Evolutionary conservation across 164 flowering plant species (phyloP).

Genomic region (Magnolia changhungtana): DNA sequence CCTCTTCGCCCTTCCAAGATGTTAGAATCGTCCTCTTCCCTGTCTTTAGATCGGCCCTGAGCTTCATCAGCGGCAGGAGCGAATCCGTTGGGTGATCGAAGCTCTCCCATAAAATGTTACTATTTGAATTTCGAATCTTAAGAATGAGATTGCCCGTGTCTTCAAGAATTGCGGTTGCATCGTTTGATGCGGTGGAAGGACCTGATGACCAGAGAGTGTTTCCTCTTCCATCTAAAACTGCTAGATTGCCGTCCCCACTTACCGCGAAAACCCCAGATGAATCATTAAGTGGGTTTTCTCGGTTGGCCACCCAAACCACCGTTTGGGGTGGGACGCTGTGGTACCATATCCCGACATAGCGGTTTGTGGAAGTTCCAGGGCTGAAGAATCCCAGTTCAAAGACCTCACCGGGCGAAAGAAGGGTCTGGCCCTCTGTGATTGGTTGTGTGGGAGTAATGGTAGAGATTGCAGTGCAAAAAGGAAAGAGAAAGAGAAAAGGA

Average conservation of each 20-base stretch:
- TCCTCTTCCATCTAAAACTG: neutral
- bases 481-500: neutral
- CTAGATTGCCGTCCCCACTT: constrained; percentile 4
- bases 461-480: neutral
- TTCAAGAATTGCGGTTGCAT: neutral
- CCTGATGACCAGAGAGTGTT: constrained; percentile 2
- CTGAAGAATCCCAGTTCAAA: neutral
- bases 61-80: constrained; percentile 4
- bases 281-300: neutral
- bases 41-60: neutral
- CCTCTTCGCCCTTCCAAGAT: neutral
- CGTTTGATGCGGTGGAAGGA: neutral
- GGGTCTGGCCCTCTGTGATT: neutral
- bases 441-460: neutral
- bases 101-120: constrained; percentile 9
- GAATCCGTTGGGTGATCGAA: constrained; percentile 10
- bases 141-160: constrained; percentile 4
- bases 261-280: neutral
- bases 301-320: constrained; percentile 11
- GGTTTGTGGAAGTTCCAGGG: neutral
- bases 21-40: neutral
- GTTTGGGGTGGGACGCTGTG: neutral
- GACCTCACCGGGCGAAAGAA: neutral
- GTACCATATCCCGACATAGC: constrained; percentile 2
- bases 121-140: neutral